phyloP scores from a whole-genome alignment of 179 eudicot genomes.

The Amaranthus tricolor region DNA sequence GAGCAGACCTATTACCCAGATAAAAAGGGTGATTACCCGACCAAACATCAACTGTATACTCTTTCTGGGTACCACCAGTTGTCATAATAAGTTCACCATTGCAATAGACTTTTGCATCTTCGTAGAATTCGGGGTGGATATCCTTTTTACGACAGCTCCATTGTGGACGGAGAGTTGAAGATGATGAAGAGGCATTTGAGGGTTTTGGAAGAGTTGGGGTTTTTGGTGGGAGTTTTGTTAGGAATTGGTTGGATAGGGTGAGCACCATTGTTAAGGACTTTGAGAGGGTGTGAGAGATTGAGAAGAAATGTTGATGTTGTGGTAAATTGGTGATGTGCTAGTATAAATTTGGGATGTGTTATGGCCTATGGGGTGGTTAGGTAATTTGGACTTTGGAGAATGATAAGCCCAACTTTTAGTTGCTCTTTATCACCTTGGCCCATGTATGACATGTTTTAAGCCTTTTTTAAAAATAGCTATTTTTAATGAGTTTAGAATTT shows the following conservation, averaged over 20 bases:
- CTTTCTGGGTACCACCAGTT: slow-evolving; percentile 75
- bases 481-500: no score
- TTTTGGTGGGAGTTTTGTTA: slow-evolving; percentile 35
- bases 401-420: background rate
- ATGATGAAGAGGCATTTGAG: background rate
- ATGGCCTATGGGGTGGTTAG: background rate
- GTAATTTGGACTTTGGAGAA: background rate
- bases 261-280: slow-evolving; percentile 45
- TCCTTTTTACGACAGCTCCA: slow-evolving; percentile 62
- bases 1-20: slow-evolving; percentile 54
- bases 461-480: no score
- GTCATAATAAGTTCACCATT: slow-evolving; percentile 76
- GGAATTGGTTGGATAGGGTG: slow-evolving; percentile 59
- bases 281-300: background rate
- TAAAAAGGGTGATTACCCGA: slow-evolving; percentile 89
- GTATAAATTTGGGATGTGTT: background rate
- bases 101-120: slow-evolving; percentile 71
- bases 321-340: background rate
- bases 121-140: slow-evolving; percentile 66
- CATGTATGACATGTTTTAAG: background rate
- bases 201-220: slow-evolving; percentile 26
- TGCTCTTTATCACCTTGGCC: background rate
- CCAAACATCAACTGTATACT: slow-evolving; percentile 82
- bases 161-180: slow-evolving; percentile 18
- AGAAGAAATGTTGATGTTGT: background rate